Conservation (phyloP, 805 yeast species). For the Ogataea pilisensis region DNA sequence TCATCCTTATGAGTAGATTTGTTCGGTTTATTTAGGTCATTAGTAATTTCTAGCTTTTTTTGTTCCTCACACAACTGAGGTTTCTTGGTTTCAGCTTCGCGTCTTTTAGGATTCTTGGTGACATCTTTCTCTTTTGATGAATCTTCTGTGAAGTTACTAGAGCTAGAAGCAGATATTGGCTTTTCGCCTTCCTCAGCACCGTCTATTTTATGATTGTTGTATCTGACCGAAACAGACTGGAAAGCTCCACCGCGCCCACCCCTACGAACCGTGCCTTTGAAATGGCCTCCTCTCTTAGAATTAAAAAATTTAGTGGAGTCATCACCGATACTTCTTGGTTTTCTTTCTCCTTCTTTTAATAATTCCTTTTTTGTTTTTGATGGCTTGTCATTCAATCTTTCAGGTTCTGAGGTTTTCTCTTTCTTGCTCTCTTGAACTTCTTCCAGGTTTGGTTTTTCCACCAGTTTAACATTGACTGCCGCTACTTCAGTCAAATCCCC, state of each 20-base stretch:
- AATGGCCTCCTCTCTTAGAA: not conserved
- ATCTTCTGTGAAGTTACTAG: not conserved
- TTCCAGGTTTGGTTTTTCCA: no score
- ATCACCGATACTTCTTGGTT: no score
- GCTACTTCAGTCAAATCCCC: slow-evolving; percentile 2
- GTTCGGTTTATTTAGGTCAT: no score
- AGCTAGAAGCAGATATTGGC: not conserved
- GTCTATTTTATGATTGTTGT: not conserved
- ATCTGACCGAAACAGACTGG: slow-evolving; percentile 10
- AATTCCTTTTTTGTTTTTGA: no score
- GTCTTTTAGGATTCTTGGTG: not conserved
- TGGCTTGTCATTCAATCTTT: no score
- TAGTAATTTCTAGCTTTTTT: no score
- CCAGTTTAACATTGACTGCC: not conserved
- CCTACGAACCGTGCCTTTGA: not conserved
- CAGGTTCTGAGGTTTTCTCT: no score
- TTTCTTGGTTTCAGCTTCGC: not conserved
- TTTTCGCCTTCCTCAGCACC: not conserved
- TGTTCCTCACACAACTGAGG: no score
- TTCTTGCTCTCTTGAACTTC: no score
- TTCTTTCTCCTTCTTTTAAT: slow-evolving; percentile 8
- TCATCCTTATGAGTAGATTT: no score
- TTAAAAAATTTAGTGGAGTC: not conserved
- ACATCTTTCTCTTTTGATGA: not conserved
- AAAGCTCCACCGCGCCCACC: slow-evolving; percentile 7